Percentiles rank a stretch among this genome's conserved stretches.
Evolutionary conservation across 73 alveolate species (phyloP).

Genomic region (Blepharisma japonicum): DNA sequence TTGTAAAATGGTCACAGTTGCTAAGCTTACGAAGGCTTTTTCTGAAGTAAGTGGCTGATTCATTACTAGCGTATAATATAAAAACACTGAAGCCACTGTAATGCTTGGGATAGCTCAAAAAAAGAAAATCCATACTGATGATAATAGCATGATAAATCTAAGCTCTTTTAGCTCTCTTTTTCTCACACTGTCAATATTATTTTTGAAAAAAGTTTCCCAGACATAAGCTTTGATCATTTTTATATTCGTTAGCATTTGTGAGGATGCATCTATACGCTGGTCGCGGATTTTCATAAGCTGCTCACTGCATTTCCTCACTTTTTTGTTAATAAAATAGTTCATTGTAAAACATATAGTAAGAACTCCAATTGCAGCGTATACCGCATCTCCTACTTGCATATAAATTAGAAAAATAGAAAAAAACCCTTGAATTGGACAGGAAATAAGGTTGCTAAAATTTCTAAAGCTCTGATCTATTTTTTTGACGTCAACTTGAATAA

Average conservation of each 20-base stretch:
- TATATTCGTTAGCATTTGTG: conserved; percentile 68
- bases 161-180: conserved; percentile 5
- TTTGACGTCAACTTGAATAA: neutral
- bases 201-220: conserved; percentile 54
- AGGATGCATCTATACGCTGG: conserved; percentile 61
- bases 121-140: neutral
- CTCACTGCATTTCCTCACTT: conserved; percentile 47
- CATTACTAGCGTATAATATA: neutral
- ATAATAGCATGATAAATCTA: neutral
- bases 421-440: neutral
- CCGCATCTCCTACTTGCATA: conserved; percentile 56
- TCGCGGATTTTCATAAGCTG: conserved; percentile 57
- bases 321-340: conserved; percentile 45
- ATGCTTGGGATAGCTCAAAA: conserved; percentile 16
- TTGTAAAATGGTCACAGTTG: neutral
- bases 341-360: conserved; percentile 51
- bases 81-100: neutral
- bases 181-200: conserved; percentile 41
- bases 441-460: neutral
- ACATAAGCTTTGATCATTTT: conserved; percentile 67
- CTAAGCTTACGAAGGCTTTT: conserved; percentile 11
- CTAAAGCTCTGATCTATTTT: neutral
- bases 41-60: neutral
- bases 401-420: neutral
- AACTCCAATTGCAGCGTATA: conserved; percentile 68